Evolutionary conservation across 1,139 yeast species (phyloP).

Genomic region (Scheffersomyces stambukii): DNA sequence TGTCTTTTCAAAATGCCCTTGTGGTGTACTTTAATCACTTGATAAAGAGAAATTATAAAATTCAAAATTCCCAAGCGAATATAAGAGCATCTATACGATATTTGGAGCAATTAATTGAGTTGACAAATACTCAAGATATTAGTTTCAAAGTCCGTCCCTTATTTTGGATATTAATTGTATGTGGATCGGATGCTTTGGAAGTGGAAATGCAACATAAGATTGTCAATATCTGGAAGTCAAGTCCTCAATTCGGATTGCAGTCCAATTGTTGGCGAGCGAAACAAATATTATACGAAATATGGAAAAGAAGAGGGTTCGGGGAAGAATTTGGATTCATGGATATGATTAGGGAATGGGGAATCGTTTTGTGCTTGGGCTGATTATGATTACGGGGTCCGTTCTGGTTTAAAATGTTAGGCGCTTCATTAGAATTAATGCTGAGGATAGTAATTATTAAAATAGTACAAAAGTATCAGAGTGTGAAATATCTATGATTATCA

Average conservation of each 20-base stretch:
- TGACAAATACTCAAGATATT: conserved; percentile 10
- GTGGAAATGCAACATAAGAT: conserved; percentile 16
- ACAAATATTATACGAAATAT: conserved; percentile 50
- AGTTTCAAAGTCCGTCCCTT: conserved; percentile 24
- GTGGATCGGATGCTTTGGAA: conserved; percentile 37
- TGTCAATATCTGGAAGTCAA: conserved; percentile 28
- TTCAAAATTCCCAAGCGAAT: conserved; percentile 26
- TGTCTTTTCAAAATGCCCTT: conserved; percentile 40
- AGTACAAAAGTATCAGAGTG: too few relatives aligned
- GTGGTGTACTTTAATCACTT: conserved; percentile 43
- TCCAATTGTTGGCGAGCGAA: conserved; percentile 51
- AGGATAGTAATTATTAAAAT: too few relatives aligned
- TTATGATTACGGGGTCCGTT: too few relatives aligned
- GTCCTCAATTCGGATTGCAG: conserved; percentile 16
- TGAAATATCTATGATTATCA: too few relatives aligned
- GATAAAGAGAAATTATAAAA: conserved; percentile 33
- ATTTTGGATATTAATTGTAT: conserved; percentile 47
- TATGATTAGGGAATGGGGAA: conserved; percentile 52
- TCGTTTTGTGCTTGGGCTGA: conserved; percentile 33
- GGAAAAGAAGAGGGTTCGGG: conserved; percentile 39
- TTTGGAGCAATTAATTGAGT: conserved; percentile 24
- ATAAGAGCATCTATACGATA: conserved; percentile 28
- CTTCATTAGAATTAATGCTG: too few relatives aligned
- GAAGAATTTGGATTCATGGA: conserved; percentile 51
- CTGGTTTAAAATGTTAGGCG: too few relatives aligned